Evolutionary conservation across 176 grass and related monocot genomes (phyloP), one percentile per base, ranked within the genome.

Genomic region (Oropetium thomaeum): DNA sequence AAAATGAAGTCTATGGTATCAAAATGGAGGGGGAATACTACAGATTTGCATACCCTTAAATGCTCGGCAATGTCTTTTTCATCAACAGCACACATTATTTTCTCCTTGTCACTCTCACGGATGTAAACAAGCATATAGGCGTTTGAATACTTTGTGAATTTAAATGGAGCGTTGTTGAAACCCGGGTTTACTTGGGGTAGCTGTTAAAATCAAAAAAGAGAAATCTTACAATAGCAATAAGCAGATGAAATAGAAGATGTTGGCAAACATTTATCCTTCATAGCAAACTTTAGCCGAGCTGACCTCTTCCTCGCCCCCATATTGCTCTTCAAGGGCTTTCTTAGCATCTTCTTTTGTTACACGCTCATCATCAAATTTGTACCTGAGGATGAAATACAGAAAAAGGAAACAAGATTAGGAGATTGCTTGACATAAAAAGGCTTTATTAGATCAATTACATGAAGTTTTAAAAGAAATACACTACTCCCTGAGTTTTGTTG

Each of bases 71-170:
- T 96, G 79, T 96, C 93, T 79, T 96, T 96, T 76, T 96, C 93
- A 28, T 96, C 93, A 17, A 90, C 93, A 90, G 89, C 84, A 85
- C 93, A 96, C 75, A 96, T 90, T 75, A 96, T 96, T 83, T 92
- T 96, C 28, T 96, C 93, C 79, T 88, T 96, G 71, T 92, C 89
- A 55, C 89, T 90, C 79, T 96, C 93, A 28, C 93, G 93, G n/a
- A 96, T 96, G 77, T 96, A 96, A 59, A 96, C 93, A 86, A 96
- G 93, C 93, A 96, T 96, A 83, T 96, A 96, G 9, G 93, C 93
- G 64, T 96, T 96, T 75, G 93, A 96, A 75, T 88, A 92, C 72
- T 96, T 96, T 0, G 93, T 96, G 75, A 96, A 96, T 81, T 96
- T 96, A 64, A 96, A 96, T 28, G 93, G 89, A 3, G 84, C 67